Base-by-base conservation (phyloP, 1,284 basidiomycete genomes). In the Phylloporus gajari region DNA sequence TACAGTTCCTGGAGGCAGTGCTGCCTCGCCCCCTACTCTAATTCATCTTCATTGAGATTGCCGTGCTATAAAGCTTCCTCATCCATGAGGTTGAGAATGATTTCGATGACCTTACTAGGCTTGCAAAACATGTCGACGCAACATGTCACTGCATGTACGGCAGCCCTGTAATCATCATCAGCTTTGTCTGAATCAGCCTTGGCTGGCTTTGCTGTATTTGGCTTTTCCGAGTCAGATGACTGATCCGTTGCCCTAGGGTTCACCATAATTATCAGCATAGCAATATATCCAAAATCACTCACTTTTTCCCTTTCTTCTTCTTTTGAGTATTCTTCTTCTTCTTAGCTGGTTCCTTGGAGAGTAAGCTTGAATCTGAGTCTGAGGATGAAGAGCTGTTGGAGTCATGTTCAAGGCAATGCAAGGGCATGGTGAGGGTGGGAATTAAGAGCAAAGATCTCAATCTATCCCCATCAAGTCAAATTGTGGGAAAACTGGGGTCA, bases 121-220 rank as follows among this genome's bases (percentile, higher is more conserved):
- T 63, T 63, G 42, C 62, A 63, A 21, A 63, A 63, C 62, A 63
- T 63, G 42, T 63, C 62, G 19, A 63, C 25, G 19, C 42, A 63
- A 9, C 27, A 11, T 32, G 62, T 63, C 3, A 46, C 38, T 19
- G 42, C 62, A 63, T 9, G 38, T 32, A 42, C 62, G 13, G 42
- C 42, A 6, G 25, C n/a, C 62, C 30, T 63, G 62, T 63, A 63
- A 21, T 63, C 62, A 15, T 63, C 27, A 32, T 63, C 38, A 21
- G 19, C 42, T 42, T 63, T 44, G 23, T 25, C 21, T 15, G 59
- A 60, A 46, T 46, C 44, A 46, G 44, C 13, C 15, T 56, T 56
- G 7, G 15, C 13, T 27, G 53, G 13, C n/a, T 56, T 46, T 13
- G 15, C 42, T 21, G 62, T 19, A 17, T 63, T 63, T 32, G 62